These are phyloP conservation scores for Phaffomyces opuntiae DNA, from an alignment of 805 yeast species.

Conservation along the genomic window DNA sequence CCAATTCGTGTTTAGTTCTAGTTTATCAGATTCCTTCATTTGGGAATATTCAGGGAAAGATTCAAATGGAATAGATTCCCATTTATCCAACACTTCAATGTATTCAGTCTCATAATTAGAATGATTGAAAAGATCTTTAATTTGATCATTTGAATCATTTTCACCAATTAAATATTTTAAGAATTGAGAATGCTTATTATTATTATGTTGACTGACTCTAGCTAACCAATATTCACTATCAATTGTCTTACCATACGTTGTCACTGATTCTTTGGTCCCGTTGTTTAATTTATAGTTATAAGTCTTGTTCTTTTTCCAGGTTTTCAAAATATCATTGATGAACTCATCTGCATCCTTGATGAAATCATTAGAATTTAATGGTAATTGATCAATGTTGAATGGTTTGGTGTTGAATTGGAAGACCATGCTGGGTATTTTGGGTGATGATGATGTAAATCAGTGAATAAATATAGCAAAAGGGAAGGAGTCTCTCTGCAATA, in stretches of 20 bases:
- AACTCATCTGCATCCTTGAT: slow-evolving; percentile 21
- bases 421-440: not conserved
- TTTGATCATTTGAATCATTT: slow-evolving; percentile 8
- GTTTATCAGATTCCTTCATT: not conserved
- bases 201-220: slow-evolving; percentile 23
- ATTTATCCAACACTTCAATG: slow-evolving; percentile 26
- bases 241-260: slow-evolving; percentile 24
- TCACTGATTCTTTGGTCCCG: slow-evolving; percentile 22
- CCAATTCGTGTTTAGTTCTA: slow-evolving; percentile 16
- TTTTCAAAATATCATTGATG: slow-evolving; percentile 15
- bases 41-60: slow-evolving; percentile 10
- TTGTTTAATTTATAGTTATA: slow-evolving; percentile 23
- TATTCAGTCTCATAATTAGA: slow-evolving; percentile 28
- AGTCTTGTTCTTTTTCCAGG: slow-evolving; percentile 28
- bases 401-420: slow-evolving; percentile 12
- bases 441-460: too few species aligned
- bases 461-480: too few species aligned
- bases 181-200: slow-evolving; percentile 20
- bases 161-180: slow-evolving; percentile 26
- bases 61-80: slow-evolving; percentile 19
- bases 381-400: slow-evolving; percentile 11
- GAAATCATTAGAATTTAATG: slow-evolving; percentile 13
- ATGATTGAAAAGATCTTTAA: slow-evolving; percentile 24
- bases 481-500: too few species aligned
- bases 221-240: slow-evolving; percentile 29